Percentiles rank a stretch among this genome's conserved stretches.
Conservation (phyloP, 495 filamentous ascomycete species). For the Diplogelasinospora grovesii region DNA sequence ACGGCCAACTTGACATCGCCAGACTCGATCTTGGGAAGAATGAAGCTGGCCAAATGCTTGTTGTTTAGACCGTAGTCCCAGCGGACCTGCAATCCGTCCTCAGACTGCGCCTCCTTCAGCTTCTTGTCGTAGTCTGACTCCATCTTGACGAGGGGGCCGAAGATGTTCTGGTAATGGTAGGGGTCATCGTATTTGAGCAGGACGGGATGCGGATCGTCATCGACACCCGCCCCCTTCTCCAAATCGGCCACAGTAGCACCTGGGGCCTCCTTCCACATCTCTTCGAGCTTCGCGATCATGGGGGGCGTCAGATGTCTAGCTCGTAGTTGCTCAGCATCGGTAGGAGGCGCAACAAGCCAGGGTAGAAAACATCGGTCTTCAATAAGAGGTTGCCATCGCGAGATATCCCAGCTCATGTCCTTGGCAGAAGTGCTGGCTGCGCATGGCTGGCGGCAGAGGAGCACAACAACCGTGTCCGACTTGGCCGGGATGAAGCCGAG, state of each 20-base stretch:
- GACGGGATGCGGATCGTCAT: constrained; percentile 92
- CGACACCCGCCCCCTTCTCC: constrained; percentile 86
- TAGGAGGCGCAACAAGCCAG: constrained; percentile 87
- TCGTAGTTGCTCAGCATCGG: constrained; percentile 92
- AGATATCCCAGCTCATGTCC: constrained; percentile 99
- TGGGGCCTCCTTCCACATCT: constrained; percentile 97
- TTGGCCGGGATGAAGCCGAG: constrained; percentile 99
- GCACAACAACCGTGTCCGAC: constrained; percentile 94
- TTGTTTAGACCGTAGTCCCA: constrained; percentile 98
- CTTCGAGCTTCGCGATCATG: constrained; percentile 93
- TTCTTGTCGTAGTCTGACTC: constrained; percentile 99
- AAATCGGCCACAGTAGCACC: constrained; percentile 85
- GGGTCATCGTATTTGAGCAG: constrained; percentile 94
- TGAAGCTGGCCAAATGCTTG: constrained; percentile 94
- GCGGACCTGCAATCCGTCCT: constrained; percentile 86
- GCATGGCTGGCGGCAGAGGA: constrained; percentile 94
- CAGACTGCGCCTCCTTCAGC: constrained; percentile 95
- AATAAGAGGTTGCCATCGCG: constrained; percentile 94
- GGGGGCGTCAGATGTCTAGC: constrained; percentile 91
- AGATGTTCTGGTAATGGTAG: constrained; percentile 98
- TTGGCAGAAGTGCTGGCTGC: constrained; percentile 93
- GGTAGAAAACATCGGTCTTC: constrained; percentile 92
- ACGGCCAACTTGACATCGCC: constrained; percentile 98
- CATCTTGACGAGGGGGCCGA: constrained; percentile 96
- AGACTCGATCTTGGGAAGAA: constrained; percentile 92